Conservation (phyloP, 2,329 filamentous ascomycete species). For the Curvularia sp. region DNA sequence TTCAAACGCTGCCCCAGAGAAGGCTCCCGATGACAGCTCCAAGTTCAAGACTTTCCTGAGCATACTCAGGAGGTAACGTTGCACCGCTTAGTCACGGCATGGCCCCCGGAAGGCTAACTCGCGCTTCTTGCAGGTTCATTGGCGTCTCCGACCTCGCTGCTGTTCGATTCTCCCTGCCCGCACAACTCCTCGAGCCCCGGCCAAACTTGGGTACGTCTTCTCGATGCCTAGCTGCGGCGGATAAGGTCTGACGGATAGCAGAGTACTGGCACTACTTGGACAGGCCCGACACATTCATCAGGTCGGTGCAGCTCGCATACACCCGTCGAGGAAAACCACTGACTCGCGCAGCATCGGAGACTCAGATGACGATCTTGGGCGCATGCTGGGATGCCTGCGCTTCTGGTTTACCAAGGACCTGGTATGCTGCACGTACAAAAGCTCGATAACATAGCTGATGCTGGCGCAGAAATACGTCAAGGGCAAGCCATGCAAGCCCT, state of each 20-base stretch:
- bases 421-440: constrained; percentile 51
- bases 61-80: constrained; percentile 80
- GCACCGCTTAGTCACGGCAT: constrained; percentile 4
- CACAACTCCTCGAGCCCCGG: constrained; percentile 92
- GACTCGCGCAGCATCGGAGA: constrained; percentile 72
- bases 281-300: constrained; percentile 86
- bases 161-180: constrained; percentile 93
- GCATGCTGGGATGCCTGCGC: constrained; percentile 91
- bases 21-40: constrained; percentile 76
- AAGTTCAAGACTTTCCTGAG: constrained; percentile 89
- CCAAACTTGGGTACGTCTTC: constrained; percentile 77
- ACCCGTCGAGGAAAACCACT: constrained; percentile 35
- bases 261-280: constrained; percentile 99
- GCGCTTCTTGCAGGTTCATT: constrained; percentile 74
- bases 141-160: constrained; percentile 94
- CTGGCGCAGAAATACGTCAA: constrained; percentile 87
- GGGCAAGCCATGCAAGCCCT: constrained; percentile 97
- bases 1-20: constrained; percentile 55
- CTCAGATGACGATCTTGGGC: constrained; percentile 87
- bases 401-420: constrained; percentile 99
- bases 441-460: constrained; percentile 27
- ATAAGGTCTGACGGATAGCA: constrained; percentile 45
- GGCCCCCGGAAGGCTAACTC: constrained; percentile 15
- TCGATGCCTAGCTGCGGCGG: background rate
- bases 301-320: constrained; percentile 51